Evolutionary conservation across 2,329 filamentous ascomycete genomes (phyloP).

Genomic region (Sarocladiaceae sp.): DNA sequence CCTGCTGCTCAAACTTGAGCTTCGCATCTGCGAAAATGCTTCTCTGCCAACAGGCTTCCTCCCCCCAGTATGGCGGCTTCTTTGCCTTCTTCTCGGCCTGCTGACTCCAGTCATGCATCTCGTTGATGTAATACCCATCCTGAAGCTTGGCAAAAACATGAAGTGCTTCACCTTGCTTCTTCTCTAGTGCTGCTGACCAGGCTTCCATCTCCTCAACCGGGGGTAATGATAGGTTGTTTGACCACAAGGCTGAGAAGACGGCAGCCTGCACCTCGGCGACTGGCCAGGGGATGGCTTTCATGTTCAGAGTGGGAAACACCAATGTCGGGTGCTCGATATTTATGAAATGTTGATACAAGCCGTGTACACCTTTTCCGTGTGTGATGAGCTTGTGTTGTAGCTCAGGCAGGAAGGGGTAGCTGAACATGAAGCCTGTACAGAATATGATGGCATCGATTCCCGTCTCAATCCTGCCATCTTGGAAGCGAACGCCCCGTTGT

Average conservation of each 20-base stretch:
- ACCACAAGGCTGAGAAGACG: slow-evolving; percentile 69
- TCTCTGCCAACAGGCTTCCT: slow-evolving; percentile 66
- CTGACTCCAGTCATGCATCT: slow-evolving; percentile 55
- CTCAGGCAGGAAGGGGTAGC: slow-evolving; percentile 62
- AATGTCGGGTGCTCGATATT: slow-evolving; percentile 70
- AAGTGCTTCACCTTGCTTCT: slow-evolving; percentile 24
- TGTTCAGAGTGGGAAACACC: slow-evolving; percentile 67
- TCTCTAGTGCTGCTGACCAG: slow-evolving; percentile 62
- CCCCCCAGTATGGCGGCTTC: slow-evolving; percentile 63
- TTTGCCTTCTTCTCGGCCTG: slow-evolving; percentile 52
- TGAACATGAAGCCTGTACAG: slow-evolving; percentile 85
- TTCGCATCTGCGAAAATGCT: slow-evolving; percentile 63
- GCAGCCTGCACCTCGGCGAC: slow-evolving; percentile 73
- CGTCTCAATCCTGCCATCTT: slow-evolving; percentile 56
- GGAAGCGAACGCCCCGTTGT: slow-evolving; percentile 58
- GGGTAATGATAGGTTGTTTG: slow-evolving; percentile 63
- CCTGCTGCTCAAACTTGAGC: slow-evolving; percentile 61
- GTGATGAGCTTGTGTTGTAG: slow-evolving; percentile 50
- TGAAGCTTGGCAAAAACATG: slow-evolving; percentile 25
- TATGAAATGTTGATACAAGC: slow-evolving; percentile 75
- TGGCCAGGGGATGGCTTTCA: slow-evolving; percentile 85
- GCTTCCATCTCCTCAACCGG: slow-evolving; percentile 53
- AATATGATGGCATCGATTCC: slow-evolving; percentile 74
- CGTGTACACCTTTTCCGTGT: slow-evolving; percentile 62
- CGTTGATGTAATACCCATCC: slow-evolving; percentile 66